Base-by-base conservation (phyloP, 2,329 filamentous ascomycete genomes). In the Xylariaceae sp. region DNA sequence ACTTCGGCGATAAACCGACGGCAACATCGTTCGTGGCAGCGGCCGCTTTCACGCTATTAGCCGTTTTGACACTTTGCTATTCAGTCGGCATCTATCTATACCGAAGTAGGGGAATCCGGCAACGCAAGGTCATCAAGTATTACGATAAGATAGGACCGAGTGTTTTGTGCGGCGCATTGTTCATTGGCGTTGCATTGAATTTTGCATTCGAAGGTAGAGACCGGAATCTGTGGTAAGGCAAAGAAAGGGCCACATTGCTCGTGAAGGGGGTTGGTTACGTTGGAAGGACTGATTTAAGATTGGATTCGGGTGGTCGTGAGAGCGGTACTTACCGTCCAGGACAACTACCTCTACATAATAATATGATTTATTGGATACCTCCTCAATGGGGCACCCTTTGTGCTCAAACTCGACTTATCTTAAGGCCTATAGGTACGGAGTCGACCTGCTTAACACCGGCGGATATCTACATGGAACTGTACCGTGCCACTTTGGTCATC, bases 101-200 rank as follows among this genome's bases (percentile, higher is more conserved):
- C 82, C 83, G 94, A 53, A 91, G 94, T 62, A 78, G 82, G 59
- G 89, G 89, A 58, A 97, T 97, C 67, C 83, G 89, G 61, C 85
- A 86, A 63, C 80, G 92, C 50, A 85, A 85, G 60, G 89, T 88
- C n/a, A 90, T 92, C 41, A 87, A 85, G 64, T 99, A 94, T 72
- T 94, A 97, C 70, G 94, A 99, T 70, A 86, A 84, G 63, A 88
- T 85, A 79, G 94, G 94, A 0, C 92, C 94, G 0, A 91, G 80
- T 3, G 73, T 85, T 27, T 78, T 99, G 34, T 95, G 91, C 64
- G 65, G 79, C 6, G 81, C 88, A 2, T 71, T 97, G 51, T 80
- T 96, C 42, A 73, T 80, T 0, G 89, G 91, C 2, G 84, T 96
- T 8, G 75, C 79, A 3, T 69, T 95, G 30, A 95, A 94, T 70